These are phyloP conservation scores for Fusarium brevicatenulatum DNA, from an alignment of 2,329 filamentous ascomycete species.

Conservation along the genomic window DNA sequence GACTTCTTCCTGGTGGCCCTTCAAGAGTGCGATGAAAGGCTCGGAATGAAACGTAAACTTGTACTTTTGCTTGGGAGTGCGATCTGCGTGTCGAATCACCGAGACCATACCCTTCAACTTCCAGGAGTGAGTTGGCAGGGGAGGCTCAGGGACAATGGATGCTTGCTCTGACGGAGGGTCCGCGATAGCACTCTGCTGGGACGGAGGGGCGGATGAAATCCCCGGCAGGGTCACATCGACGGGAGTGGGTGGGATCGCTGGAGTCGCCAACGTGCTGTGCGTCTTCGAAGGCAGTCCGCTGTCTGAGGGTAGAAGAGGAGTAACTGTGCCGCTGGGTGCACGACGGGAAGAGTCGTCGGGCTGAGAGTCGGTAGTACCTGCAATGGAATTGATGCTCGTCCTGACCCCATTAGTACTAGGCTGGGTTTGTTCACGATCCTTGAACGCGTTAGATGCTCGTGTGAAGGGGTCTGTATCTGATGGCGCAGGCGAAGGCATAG, in stretches of 20 bases:
- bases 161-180: constrained; percentile 44
- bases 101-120: constrained; percentile 98
- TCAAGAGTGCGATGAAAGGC: constrained; percentile 93
- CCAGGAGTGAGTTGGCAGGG: constrained; percentile 90
- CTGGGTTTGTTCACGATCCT: constrained; percentile 52
- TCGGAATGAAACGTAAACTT: constrained; percentile 99
- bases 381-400: constrained; percentile 40
- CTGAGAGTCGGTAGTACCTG: constrained; percentile 40
- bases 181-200: constrained; percentile 47
- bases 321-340: constrained; percentile 44
- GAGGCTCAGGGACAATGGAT: constrained; percentile 65
- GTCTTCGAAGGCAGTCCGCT: constrained; percentile 46
- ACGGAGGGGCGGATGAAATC: constrained; percentile 46
- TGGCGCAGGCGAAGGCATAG: constrained; percentile 60
- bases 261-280: constrained; percentile 51
- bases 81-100: constrained; percentile 94
- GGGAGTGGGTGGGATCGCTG: constrained; percentile 49
- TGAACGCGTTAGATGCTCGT: constrained; percentile 47
- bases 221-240: constrained; percentile 45
- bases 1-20: constrained; percentile 96
- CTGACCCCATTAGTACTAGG: constrained; percentile 41
- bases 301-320: constrained; percentile 47
- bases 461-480: constrained; percentile 58
- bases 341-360: constrained; percentile 39
- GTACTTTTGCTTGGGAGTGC: constrained; percentile 98